Evolutionary conservation across 1,284 basidiomycete genomes (phyloP).

Genomic region (Rhodotorula sp.): DNA sequence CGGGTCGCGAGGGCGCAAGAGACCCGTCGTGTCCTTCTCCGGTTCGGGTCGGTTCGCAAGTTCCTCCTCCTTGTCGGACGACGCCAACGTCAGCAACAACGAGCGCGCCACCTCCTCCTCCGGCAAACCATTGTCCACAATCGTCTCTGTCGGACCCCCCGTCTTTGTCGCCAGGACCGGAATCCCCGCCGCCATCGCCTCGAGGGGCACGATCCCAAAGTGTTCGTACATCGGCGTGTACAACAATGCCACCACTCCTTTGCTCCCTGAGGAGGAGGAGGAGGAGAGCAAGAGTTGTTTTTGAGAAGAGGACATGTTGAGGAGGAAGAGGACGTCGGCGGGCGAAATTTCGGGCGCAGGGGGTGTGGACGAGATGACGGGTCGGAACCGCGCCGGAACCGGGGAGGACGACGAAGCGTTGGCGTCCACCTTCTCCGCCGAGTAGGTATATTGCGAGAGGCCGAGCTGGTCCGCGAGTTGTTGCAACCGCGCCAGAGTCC

Average conservation of each 20-base stretch:
- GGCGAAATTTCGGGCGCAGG: neutral
- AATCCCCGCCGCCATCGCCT: slow-evolving; percentile 88
- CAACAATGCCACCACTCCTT: slow-evolving; percentile 66
- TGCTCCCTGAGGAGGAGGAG: neutral
- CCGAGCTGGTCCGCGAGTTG: slow-evolving; percentile 55
- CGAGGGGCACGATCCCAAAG: slow-evolving; percentile 94
- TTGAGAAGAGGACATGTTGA: slow-evolving; percentile 79
- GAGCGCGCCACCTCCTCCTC: neutral
- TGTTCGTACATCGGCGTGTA: slow-evolving; percentile 97
- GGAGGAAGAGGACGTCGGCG: slow-evolving; percentile 73
- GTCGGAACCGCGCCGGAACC: slow-evolving; percentile 47
- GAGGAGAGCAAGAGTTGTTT: slow-evolving; percentile 68
- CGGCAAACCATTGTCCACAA: slow-evolving; percentile 57
- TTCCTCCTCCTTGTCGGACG: too few relatives aligned
- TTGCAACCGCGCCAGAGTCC: slow-evolving; percentile 62
- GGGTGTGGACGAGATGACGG: slow-evolving; percentile 50
- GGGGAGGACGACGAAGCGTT: slow-evolving; percentile 51
- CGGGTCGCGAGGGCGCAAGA: slow-evolving; percentile 61
- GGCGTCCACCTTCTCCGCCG: slow-evolving; percentile 44
- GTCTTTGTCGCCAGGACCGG: slow-evolving; percentile 85
- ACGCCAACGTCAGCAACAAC: too few relatives aligned
- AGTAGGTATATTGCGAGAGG: slow-evolving; percentile 55
- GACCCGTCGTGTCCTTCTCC: slow-evolving; percentile 58
- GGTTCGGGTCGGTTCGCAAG: too few relatives aligned
- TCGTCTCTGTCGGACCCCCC: slow-evolving; percentile 88